Base-by-base conservation (phyloP, 164 flowering plant species). In the Umbellularia californica region DNA sequence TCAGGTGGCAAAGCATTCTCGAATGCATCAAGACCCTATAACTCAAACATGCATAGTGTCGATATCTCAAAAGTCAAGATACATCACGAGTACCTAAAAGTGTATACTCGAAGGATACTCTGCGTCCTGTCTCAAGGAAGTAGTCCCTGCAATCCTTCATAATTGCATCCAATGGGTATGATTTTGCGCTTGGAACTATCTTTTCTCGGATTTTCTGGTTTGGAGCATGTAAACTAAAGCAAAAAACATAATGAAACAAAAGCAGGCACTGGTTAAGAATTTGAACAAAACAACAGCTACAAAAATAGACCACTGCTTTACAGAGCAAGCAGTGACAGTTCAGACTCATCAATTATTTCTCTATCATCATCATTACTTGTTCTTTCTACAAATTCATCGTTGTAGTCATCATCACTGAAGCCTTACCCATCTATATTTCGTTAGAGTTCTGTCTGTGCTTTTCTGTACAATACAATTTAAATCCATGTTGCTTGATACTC, bases 101-200 rank as follows among this genome's bases (percentile, higher is more conserved):
- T 47, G 97, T 91, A 76, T 93, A 95, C 82, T 92, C 98, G 76
- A 93, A 93, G 20, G 98, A 88, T 13, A 95, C 97, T 47, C 97
- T 82, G 65, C 98, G 84, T 68, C 89, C 81, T 47, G 97, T 93
- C 83, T 90, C 93, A 14, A 63, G 79, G 77, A 90, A 92, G 81
- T 92, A 95, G 68, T 95, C 91, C 83, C 82, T 82, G 81, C 97
- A 95, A 80, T 95, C 97, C 81, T 90, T 83, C 97, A 93, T 85
- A 60, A 95, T 73, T 73, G 98, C 99, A n/a, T 90, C 87, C 85
- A 95, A 70, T 23, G 97, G 98, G 50, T 90, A 93, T 47, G 96
- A 76, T 84, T 92, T 95, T 73, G 99, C 98, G 84, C 99, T 91
- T 20, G 99, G 98, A 68, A 93, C 96, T 78, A 95, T 93, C 47